phyloP scores from a whole-genome alignment of 371 early-diverging fungal species.

The Actinomortierella ambigua region DNA sequence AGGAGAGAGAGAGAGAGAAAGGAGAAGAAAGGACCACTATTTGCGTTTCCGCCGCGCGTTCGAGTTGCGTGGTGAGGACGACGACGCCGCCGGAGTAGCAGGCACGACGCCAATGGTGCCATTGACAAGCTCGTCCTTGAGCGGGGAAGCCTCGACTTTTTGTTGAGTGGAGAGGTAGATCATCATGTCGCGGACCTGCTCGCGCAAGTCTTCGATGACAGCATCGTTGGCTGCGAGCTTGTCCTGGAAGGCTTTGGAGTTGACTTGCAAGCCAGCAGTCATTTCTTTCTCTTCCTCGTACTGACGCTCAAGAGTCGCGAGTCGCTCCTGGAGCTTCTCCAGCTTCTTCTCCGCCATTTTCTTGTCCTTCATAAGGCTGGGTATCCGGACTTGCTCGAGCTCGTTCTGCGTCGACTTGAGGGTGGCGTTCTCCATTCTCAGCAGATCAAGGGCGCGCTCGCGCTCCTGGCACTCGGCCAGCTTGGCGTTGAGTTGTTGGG shows the following conservation, averaged over 20 bases:
- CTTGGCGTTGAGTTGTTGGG: constrained; percentile 48
- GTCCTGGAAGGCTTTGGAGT: constrained; percentile 35
- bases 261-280: constrained; percentile 38
- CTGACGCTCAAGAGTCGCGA: constrained; percentile 38
- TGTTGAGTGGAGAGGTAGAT: constrained; percentile 48
- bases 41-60: too few relatives aligned
- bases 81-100: background rate
- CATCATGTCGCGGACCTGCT: constrained; percentile 52
- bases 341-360: constrained; percentile 46
- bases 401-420: constrained; percentile 21
- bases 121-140: constrained; percentile 38
- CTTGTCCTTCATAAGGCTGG: constrained; percentile 41
- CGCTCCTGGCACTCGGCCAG: constrained; percentile 40
- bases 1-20: too few relatives aligned
- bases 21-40: too few relatives aligned
- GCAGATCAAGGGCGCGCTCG: constrained; percentile 25
- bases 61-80: too few relatives aligned
- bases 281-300: constrained; percentile 51
- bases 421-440: constrained; percentile 33
- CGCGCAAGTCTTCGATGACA: constrained; percentile 46
- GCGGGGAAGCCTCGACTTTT: constrained; percentile 34
- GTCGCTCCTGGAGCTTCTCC: constrained; percentile 45
- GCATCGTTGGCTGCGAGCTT: constrained; percentile 38
- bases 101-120: constrained; percentile 29
- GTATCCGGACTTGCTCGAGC: constrained; percentile 44